phyloP scores from a whole-genome alignment of 306 rosid genomes.

The Prunus campanulata region DNA sequence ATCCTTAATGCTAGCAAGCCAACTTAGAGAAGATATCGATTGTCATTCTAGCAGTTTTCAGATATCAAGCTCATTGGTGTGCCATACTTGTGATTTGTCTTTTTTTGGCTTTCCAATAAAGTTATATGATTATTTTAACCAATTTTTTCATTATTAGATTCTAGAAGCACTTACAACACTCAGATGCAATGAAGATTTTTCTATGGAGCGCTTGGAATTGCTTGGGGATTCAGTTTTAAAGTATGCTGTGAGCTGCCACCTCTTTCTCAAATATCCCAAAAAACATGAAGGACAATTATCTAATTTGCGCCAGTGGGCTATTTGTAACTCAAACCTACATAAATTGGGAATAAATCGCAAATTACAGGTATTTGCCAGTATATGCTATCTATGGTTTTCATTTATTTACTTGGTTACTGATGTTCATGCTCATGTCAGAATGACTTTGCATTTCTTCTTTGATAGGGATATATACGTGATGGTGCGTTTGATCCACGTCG shows the following conservation, averaged over 20 bases:
- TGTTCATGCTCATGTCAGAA: neutral
- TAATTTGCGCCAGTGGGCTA: slow-evolving; percentile 39
- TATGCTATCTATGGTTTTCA: neutral
- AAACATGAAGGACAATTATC: slow-evolving; percentile 80
- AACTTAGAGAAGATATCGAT: slow-evolving; percentile 75
- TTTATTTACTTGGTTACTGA: neutral
- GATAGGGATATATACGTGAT: slow-evolving; percentile 76
- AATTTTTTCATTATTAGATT: slow-evolving; percentile 44
- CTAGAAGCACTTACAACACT: slow-evolving; percentile 87
- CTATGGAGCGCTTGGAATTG: slow-evolving; percentile 95
- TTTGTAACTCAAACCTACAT: slow-evolving; percentile 77
- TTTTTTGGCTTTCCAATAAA: slow-evolving; percentile 6
- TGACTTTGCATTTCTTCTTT: slow-evolving; percentile 25
- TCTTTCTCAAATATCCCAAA: slow-evolving; percentile 70
- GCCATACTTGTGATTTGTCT: slow-evolving; percentile 24
- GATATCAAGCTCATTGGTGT: slow-evolving; percentile 70
- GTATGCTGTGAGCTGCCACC: slow-evolving; percentile 77
- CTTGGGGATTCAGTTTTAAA: slow-evolving; percentile 95
- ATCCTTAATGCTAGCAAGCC: slow-evolving; percentile 82
- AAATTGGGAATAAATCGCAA: slow-evolving; percentile 55
- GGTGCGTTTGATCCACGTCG: slow-evolving; percentile 94
- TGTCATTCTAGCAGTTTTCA: slow-evolving; percentile 33
- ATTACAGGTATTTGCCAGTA: slow-evolving; percentile 55
- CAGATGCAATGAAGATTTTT: slow-evolving; percentile 69
- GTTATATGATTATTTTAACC: slow-evolving; percentile 12